A percentile compares a stretch with the other conserved stretches of the same genome.
phyloP scores from a whole-genome alignment of 2,329 filamentous ascomycete genomes.

The Talaromyces sp. region DNA sequence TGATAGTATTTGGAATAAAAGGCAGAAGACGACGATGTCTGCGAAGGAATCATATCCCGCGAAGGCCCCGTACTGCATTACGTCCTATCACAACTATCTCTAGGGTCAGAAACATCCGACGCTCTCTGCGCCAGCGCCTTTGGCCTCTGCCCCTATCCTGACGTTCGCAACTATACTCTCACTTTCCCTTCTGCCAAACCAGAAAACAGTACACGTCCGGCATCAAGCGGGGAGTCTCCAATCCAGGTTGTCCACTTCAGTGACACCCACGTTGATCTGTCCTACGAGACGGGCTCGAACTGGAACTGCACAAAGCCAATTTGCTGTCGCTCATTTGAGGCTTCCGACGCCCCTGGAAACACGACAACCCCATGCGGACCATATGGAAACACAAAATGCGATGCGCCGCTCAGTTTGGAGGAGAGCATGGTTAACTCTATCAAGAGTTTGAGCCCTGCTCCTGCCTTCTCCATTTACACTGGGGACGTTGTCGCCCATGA shows the following conservation, averaged over 20 bases:
- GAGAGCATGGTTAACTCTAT: conserved; percentile 47
- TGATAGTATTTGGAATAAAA: conserved; percentile 13
- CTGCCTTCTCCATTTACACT: conserved; percentile 54
- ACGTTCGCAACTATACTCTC: conserved; percentile 38
- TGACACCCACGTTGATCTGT: conserved; percentile 53
- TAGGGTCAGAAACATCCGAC: conserved; percentile 46
- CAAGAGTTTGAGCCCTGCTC: conserved; percentile 31
- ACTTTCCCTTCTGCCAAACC: conserved; percentile 40
- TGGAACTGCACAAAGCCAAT: conserved; percentile 17
- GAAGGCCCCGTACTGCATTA: conserved; percentile 52
- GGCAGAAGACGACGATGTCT: conserved; percentile 51
- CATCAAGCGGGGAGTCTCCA: conserved; percentile 42
- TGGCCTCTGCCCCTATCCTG: conserved; percentile 47
- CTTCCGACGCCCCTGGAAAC: conserved; percentile 16
- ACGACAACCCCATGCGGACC: conserved; percentile 47
- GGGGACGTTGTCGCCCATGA: conserved; percentile 54
- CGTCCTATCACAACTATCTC: conserved; percentile 43
- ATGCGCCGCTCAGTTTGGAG: conserved; percentile 48
- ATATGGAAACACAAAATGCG: conserved; percentile 51
- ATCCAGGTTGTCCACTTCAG: conserved; percentile 53
- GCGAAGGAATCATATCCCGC: conserved; percentile 45
- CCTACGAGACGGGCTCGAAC: conserved; percentile 49
- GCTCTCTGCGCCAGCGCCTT: conserved; percentile 49
- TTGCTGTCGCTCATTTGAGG: background rate
- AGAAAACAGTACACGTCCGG: conserved; percentile 26